Conservation (phyloP, 73 alveolate genomes). For the Diophrys appendiculata region DNA sequence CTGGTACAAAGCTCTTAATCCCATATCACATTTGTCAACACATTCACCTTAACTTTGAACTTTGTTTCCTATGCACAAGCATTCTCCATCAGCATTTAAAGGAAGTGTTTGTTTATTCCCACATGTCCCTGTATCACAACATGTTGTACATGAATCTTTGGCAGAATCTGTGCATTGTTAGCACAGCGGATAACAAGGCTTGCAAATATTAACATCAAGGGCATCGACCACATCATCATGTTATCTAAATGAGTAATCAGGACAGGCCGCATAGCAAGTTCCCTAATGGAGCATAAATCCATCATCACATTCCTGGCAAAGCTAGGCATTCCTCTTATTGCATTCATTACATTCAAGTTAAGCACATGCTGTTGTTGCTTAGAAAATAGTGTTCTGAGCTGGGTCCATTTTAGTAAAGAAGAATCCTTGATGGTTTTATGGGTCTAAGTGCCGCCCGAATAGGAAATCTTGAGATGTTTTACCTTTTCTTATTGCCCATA, state of each 20-base stretch:
- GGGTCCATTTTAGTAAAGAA: background rate
- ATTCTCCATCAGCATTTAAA: background rate
- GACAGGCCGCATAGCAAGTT: background rate
- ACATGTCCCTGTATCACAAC: background rate
- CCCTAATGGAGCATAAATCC: background rate
- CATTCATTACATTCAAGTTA: background rate
- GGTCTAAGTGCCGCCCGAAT: background rate
- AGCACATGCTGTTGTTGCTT: background rate
- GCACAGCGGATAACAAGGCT: background rate
- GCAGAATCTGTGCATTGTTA: background rate
- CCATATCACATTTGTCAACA: background rate
- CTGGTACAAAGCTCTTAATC: background rate
- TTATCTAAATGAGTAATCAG: background rate
- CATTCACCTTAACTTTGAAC: background rate
- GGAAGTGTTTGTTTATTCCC: background rate
- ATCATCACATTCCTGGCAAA: background rate
- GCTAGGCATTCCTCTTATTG: background rate
- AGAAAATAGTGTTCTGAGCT: background rate
- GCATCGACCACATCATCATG: background rate
- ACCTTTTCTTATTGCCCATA: background rate
- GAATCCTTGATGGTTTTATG: background rate
- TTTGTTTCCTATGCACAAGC: background rate
- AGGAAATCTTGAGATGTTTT: background rate
- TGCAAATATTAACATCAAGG: background rate
- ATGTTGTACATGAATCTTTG: background rate